Base-by-base conservation (phyloP, 2,329 filamentous ascomycete species). In the Colletotrichum sp. region DNA sequence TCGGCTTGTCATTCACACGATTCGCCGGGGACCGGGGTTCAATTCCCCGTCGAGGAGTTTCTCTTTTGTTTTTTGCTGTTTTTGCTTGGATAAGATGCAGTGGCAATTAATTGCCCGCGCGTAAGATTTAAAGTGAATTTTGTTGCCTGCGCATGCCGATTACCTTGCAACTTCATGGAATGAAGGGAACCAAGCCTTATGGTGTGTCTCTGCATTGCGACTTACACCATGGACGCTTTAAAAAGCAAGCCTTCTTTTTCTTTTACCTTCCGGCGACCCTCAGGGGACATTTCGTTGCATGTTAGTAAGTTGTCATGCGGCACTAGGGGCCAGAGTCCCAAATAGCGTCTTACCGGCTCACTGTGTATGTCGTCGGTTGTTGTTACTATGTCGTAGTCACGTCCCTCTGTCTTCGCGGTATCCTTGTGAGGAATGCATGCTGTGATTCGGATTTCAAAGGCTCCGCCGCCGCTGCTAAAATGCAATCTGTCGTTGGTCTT, bases 1-100 rank as follows among this genome's bases (percentile, higher is more conserved):
- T 59, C 55, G 24, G 24, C 55, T 59, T 59, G 24, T 59, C 55
- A 59, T 12, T 59, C 3, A 59, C 10, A 59, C 55, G 24, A 30
- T 59, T 59, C 55, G 55, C 24, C 55, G 55, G 55, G 55, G 55
- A 59, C 55, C 55, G 55, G 55, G 55, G 55, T 59, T 59, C 55
- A 59, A 59, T 59, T 59, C 55, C 55, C 55, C 55, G 55, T 59
- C 55, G 55, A 59, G 55, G 55, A 59, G 55, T 12, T 30, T 18
- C 2, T 30, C 8, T 59, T 18, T 59, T 59, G 15, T 7, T n/a
- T 30, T 59, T 30, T 30, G 3, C 6, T 7, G 15, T 21, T 21
- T n/a, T n/a, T n/a, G n/a, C n/a, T n/a, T n/a, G n/a, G n/a, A n/a
- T n/a, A n/a, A n/a, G n/a, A n/a, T n/a, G n/a, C n/a, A n/a, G n/a